A percentile compares a stretch with the other conserved stretches of the same genome.
phyloP scores from a whole-genome alignment of 371 early-diverging fungal species.

The Mortierella sp. region DNA sequence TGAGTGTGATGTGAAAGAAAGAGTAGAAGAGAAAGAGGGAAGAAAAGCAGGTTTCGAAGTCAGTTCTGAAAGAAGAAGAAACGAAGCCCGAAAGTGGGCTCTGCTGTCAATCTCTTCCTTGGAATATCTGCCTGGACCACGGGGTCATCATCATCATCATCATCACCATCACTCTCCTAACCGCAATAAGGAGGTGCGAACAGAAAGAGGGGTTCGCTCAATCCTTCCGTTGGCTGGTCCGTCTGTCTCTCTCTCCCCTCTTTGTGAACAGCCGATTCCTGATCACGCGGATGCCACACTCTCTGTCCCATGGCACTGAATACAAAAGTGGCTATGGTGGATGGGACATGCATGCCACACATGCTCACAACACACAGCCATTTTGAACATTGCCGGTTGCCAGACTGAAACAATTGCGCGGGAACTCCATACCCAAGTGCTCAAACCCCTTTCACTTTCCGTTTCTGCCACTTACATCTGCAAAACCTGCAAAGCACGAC shows the following conservation, averaged over 20 bases:
- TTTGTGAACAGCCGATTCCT: not conserved
- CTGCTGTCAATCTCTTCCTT: not conserved
- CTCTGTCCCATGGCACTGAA: not conserved
- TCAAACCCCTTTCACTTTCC: too few relatives aligned
- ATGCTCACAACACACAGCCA: too few relatives aligned
- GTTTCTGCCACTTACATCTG: too few relatives aligned
- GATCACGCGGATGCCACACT: not conserved
- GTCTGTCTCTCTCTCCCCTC: not conserved
- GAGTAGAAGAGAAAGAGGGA: not conserved
- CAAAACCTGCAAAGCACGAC: too few relatives aligned
- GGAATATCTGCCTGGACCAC: not conserved
- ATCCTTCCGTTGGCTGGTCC: not conserved
- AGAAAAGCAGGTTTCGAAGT: not conserved
- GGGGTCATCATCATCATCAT: conserved; percentile 11
- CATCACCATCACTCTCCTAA: not conserved
- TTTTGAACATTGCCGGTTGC: too few relatives aligned
- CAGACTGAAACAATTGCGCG: too few relatives aligned
- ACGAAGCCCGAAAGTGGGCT: not conserved
- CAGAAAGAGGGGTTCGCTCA: not conserved
- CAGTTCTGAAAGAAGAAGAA: not conserved
- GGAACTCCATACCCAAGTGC: too few relatives aligned
- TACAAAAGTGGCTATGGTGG: not conserved
- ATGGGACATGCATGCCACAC: too few relatives aligned
- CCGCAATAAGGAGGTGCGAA: not conserved
- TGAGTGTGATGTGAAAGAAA: not conserved